Base-by-base conservation (phyloP, 202 grass and related monocot genomes). In the Brachypodium distachyon region DNA sequence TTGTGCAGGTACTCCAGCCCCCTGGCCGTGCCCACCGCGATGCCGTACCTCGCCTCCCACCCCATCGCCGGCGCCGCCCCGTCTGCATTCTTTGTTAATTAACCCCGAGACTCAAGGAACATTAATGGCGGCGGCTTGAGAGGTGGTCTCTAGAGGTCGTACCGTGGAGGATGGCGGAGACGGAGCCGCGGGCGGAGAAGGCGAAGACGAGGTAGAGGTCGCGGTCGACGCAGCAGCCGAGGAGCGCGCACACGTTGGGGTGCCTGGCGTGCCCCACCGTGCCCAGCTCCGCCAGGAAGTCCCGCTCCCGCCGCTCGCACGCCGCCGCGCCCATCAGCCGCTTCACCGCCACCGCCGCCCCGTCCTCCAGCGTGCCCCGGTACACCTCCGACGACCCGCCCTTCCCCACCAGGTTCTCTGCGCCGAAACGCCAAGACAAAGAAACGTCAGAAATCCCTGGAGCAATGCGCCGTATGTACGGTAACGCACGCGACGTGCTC, bases 351-450 rank as follows among this genome's bases (percentile, higher is more conserved):
- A 99, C 91, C 18, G 54, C 84, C 14, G 75, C 55, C 0, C 84
- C 92, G 61, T 75, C 74, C 44, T 68, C 50, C n/a, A 94, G 76
- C 43, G 82, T 48, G 67, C 96, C 96, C 37, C 91, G 77, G 87
- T 93, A 99, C 83, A 99, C 96, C 83, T 95, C 89, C 44, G 96
- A 93, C 42, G 93, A 90, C 11, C 96, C 96, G 23, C 96, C 96
- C 17, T 57, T 84, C 23, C 96, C 96, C 32, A 93, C 96, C 75
- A 99, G 70, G 90, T 93, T 99, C 70, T 57, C 84, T 87, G 75
- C 79, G 47, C 18, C n/a, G n/a, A n/a, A n/a, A n/a, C n/a, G n/a
- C n/a, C n/a, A 37, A 42, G 46, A 33, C 48, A 33, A 61, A n/a
- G 33, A 36, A 6, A 36, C 6, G 33, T 6, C 6, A 3, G 6